These are phyloP conservation scores for Candida glucosophila DNA, from an alignment of 1,139 yeast genomes.

Conservation along the genomic window DNA sequence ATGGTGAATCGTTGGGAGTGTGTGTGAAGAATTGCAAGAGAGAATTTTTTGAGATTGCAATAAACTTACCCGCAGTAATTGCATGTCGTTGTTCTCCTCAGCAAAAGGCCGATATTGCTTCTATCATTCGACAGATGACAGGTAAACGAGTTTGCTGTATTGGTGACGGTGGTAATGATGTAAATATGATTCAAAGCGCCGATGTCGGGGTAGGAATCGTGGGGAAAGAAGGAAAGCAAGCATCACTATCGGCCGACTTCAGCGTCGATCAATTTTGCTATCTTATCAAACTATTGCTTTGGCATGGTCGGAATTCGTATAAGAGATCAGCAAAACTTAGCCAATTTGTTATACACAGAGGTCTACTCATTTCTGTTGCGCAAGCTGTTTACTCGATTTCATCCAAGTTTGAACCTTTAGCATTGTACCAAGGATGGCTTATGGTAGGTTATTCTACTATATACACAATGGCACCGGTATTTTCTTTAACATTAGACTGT, in stretches of 20 bases:
- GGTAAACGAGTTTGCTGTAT: constrained; percentile 92
- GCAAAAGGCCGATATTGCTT: constrained; percentile 94
- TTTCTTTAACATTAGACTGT: constrained; percentile 81
- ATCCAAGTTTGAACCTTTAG: constrained; percentile 85
- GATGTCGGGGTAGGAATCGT: constrained; percentile 99
- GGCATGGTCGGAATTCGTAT: constrained; percentile 98
- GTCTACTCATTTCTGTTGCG: constrained; percentile 88
- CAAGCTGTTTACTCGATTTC: constrained; percentile 89
- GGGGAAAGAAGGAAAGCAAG: constrained; percentile 97
- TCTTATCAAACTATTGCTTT: constrained; percentile 72
- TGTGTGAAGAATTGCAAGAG: constrained; percentile 54
- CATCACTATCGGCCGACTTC: constrained; percentile 94
- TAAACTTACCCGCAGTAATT: constrained; percentile 79
- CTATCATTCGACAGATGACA: constrained; percentile 66
- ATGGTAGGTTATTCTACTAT: constrained; percentile 98
- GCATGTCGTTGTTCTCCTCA: constrained; percentile 99
- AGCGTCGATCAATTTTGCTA: constrained; percentile 89
- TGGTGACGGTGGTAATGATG: constrained; percentile 99
- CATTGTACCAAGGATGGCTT: constrained; percentile 89
- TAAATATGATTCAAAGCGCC: constrained; percentile 97
- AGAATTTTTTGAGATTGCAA: constrained; percentile 73
- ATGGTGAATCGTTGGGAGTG: constrained; percentile 81
- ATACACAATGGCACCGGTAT: constrained; percentile 98
- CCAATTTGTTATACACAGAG: constrained; percentile 94
- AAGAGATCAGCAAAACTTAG: constrained; percentile 91